phyloP scores from a whole-genome alignment of 202 grass and related monocot species.

The Brachypodium distachyon region DNA sequence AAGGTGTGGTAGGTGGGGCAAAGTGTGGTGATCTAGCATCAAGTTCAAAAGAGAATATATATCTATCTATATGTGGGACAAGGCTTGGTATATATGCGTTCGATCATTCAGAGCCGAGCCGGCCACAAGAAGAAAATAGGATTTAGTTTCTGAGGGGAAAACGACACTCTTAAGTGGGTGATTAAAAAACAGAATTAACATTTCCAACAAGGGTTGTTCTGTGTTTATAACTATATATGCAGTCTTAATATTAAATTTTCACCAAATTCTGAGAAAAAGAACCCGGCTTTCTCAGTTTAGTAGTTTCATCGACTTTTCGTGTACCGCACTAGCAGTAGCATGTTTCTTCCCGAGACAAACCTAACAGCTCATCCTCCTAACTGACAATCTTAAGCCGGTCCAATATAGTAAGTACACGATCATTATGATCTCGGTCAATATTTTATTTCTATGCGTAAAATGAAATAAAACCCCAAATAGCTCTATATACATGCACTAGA shows the following conservation, averaged over 20 bases:
- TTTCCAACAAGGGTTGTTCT: background rate
- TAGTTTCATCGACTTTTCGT: background rate
- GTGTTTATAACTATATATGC: background rate
- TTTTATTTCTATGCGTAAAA: background rate
- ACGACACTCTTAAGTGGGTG: background rate
- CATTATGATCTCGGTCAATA: background rate
- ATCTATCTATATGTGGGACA: background rate
- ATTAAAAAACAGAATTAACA: background rate
- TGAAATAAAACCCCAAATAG: too few species aligned
- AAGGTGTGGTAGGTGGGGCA: background rate
- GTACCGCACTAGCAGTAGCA: too few species aligned
- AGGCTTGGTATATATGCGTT: background rate
- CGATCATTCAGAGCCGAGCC: background rate
- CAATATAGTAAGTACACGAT: too few species aligned
- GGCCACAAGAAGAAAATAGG: background rate
- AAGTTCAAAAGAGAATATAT: background rate
- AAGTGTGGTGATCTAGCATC: background rate
- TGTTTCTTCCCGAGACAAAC: background rate
- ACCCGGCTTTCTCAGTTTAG: background rate
- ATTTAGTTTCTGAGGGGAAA: background rate
- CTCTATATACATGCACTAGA: too few species aligned
- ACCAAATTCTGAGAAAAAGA: background rate
- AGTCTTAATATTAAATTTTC: background rate
- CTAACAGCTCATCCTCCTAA: background rate
- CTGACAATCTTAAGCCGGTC: background rate